Conservation (phyloP, 2,329 filamentous ascomycete species). For the Pseudogymnoascus sp. region DNA sequence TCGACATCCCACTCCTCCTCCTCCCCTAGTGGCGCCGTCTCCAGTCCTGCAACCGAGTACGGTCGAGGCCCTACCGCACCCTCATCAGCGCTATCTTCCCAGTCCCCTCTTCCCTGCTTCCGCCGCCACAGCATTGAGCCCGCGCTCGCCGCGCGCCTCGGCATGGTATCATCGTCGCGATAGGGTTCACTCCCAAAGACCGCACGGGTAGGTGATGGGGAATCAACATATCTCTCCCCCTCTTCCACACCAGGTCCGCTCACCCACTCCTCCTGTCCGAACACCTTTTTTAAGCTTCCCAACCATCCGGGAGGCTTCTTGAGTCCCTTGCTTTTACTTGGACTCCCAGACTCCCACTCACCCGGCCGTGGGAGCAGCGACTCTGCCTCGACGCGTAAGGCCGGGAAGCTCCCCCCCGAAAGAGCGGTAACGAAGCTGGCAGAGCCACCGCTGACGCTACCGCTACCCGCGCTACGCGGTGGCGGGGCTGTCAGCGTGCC, state of each 20-base stretch:
- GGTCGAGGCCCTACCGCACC: conserved; percentile 8
- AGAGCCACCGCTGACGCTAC: conserved; percentile 1
- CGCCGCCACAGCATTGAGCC: conserved; percentile 38
- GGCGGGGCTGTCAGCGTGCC: conserved; percentile 2
- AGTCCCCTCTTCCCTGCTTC: conserved; percentile 43
- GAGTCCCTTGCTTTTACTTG: conserved; percentile 44
- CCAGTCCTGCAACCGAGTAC: conserved; percentile 5
- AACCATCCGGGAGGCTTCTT: conserved; percentile 49
- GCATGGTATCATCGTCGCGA: conserved; percentile 17
- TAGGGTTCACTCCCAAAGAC: conserved; percentile 17
- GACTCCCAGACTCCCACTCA: conserved; percentile 33
- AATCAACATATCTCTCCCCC: conserved; percentile 4
- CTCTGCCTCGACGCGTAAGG: conserved; percentile 24
- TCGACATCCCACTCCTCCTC: conserved; percentile 61
- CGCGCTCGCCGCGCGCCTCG: conserved; percentile 38
- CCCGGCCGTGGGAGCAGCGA: conserved; percentile 22
- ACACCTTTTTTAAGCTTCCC: conserved; percentile 47
- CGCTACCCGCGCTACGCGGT: conserved; percentile 21
- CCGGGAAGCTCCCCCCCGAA: conserved; percentile 19
- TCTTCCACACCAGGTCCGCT: not conserved
- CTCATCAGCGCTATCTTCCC: conserved; percentile 32
- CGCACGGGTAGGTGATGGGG: conserved; percentile 9
- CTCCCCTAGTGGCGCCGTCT: conserved; percentile 26
- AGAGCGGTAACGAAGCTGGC: conserved; percentile 23
- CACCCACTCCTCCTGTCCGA: conserved; percentile 15